These are phyloP conservation scores for Leccinellum albellum DNA, from an alignment of 768 basidiomycete genomes.

Conservation along the genomic window DNA sequence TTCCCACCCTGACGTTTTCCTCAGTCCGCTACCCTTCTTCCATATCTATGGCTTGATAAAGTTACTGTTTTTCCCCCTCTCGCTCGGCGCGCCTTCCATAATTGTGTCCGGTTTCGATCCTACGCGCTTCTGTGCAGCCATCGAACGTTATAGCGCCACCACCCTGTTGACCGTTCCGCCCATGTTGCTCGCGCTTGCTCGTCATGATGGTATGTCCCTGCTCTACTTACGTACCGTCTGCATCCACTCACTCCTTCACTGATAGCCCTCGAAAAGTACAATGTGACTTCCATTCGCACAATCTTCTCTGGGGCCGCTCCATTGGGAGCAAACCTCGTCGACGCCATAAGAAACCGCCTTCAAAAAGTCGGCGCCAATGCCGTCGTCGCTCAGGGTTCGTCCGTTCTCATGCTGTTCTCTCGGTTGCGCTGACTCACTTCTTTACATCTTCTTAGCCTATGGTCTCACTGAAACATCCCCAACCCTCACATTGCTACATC, in stretches of 20 bases:
- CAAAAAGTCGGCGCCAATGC: slow-evolving; percentile 40
- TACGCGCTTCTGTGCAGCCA: slow-evolving; percentile 55
- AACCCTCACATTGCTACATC: slow-evolving; percentile 54
- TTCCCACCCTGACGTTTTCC: slow-evolving; percentile 41
- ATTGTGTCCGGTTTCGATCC: slow-evolving; percentile 74
- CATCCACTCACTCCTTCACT: neutral
- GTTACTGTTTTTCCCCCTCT: slow-evolving; percentile 57
- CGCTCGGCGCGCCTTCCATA: slow-evolving; percentile 46
- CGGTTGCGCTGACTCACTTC: neutral
- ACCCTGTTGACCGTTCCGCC: slow-evolving; percentile 70
- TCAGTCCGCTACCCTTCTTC: slow-evolving; percentile 63
- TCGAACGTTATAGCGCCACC: slow-evolving; percentile 64
- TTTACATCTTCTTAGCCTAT: slow-evolving; percentile 44
- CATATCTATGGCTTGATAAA: slow-evolving; percentile 59
- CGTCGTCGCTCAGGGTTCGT: slow-evolving; percentile 50
- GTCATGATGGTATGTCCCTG: slow-evolving; percentile 56
- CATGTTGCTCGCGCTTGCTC: slow-evolving; percentile 70
- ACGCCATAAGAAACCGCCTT: slow-evolving; percentile 40
- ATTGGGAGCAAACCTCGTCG: slow-evolving; percentile 58
- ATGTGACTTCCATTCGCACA: slow-evolving; percentile 54
- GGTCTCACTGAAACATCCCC: slow-evolving; percentile 85
- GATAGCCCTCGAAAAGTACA: slow-evolving; percentile 60
- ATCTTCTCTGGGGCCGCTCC: slow-evolving; percentile 82
- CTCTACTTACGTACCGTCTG: neutral
- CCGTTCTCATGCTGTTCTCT: too few relatives aligned